A percentile compares a stretch with the other conserved stretches of the same genome.
These are phyloP conservation scores for Rhipidocladum racemiflorum DNA, from an alignment of 176 grass and related monocot species.

Conservation along the genomic window DNA sequence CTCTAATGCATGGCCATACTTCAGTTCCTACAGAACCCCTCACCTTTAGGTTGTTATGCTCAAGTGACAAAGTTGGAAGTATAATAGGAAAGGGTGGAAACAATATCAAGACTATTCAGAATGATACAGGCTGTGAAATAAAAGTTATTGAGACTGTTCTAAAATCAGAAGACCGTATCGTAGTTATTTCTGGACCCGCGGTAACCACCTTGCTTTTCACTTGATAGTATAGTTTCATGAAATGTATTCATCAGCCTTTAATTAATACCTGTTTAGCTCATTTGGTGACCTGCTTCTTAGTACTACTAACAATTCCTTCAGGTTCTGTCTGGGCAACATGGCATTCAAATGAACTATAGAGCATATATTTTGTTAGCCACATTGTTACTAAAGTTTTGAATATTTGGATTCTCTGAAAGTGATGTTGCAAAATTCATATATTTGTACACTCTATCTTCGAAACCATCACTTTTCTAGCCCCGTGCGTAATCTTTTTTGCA, in stretches of 20 bases:
- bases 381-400: conserved; percentile 1
- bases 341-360: neutral
- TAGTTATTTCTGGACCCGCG: conserved; percentile 77
- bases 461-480: too few species aligned
- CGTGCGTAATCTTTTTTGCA: too few species aligned
- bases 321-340: neutral
- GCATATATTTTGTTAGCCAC: neutral
- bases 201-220: conserved; percentile 46
- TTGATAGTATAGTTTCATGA: conserved; percentile 14
- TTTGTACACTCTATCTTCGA: conserved; percentile 1
- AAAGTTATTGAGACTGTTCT: conserved; percentile 76
- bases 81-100: conserved; percentile 90
- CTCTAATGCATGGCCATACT: conserved; percentile 39
- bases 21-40: conserved; percentile 53
- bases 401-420: conserved; percentile 17
- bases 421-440: neutral
- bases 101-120: conserved; percentile 75
- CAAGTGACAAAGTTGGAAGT: conserved; percentile 75
- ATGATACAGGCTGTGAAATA: conserved; percentile 91
- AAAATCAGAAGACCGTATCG: conserved; percentile 61
- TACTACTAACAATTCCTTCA: neutral
- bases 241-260: conserved; percentile 17
- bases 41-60: conserved; percentile 72
- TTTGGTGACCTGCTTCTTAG: conserved; percentile 13
- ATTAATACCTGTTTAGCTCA: conserved; percentile 6